These are phyloP conservation scores for Leccinum subrobustum DNA, from an alignment of 1,284 basidiomycete species.

Conservation along the genomic window DNA sequence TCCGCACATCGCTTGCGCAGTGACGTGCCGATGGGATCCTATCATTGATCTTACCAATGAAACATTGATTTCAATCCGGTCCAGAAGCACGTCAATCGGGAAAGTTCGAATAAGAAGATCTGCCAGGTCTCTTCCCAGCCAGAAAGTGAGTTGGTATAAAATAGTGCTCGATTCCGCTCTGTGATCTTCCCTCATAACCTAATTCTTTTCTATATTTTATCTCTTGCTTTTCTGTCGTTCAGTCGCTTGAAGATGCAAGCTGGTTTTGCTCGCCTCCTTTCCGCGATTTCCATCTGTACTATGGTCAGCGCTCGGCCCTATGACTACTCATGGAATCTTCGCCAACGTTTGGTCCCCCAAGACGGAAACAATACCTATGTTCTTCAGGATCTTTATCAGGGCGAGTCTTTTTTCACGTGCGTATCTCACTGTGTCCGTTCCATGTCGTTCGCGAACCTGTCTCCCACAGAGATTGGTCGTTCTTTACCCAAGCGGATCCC, in stretches of 20 bases:
- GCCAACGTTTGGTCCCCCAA: neutral
- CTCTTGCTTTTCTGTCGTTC: neutral
- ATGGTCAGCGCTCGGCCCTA: neutral
- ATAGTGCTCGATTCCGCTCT: neutral
- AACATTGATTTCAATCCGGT: neutral
- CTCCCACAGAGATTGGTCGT: conserved; percentile 51
- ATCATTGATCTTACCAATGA: neutral
- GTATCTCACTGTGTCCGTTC: conserved; percentile 5
- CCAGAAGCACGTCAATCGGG: neutral
- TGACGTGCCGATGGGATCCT: neutral
- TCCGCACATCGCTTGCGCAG: neutral
- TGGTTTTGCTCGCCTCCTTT: conserved; percentile 7
- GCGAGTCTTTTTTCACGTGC: conserved; percentile 18
- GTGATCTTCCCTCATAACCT: neutral
- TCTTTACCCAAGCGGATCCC: conserved; percentile 57
- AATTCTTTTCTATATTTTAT: neutral
- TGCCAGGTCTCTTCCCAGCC: neutral
- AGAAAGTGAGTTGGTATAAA: conserved; percentile 6
- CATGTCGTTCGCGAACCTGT: neutral
- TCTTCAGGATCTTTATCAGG: conserved; percentile 23
- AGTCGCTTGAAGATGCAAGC: conserved; percentile 6
- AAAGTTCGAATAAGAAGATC: neutral
- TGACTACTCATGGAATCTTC: neutral
- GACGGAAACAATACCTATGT: conserved; percentile 1
- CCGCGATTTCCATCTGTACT: conserved; percentile 1